Evolutionary conservation across 1,139 yeast genomes (phyloP).

Genomic region (Wickerhamiella pararugosa): DNA sequence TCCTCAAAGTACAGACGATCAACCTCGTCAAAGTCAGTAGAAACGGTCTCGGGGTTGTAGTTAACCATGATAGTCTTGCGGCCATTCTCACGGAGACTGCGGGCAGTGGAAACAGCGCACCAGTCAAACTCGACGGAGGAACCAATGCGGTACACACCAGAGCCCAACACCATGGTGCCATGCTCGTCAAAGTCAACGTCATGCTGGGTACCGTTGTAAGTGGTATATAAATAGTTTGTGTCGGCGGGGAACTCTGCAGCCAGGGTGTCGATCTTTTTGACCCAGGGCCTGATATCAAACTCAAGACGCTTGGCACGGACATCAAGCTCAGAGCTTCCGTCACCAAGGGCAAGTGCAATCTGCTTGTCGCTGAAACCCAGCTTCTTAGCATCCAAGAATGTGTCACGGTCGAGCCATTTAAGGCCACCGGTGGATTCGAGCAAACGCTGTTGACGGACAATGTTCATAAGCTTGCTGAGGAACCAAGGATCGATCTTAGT

Average conservation of each 20-base stretch:
- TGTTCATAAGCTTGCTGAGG: conserved; percentile 77
- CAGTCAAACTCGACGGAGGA: conserved; percentile 98
- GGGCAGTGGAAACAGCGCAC: conserved; percentile 97
- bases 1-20: conserved; percentile 95
- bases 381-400: conserved; percentile 63
- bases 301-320: conserved; percentile 41
- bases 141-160: conserved; percentile 97
- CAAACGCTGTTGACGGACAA: conserved; percentile 75
- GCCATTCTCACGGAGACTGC: conserved; percentile 79
- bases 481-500: conserved; percentile 95
- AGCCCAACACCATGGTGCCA: conserved; percentile 90
- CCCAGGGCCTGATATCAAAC: conserved; percentile 71
- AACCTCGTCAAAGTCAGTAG: conserved; percentile 96
- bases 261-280: conserved; percentile 89
- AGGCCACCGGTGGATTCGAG: conserved; percentile 50
- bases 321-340: conserved; percentile 44
- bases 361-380: conserved; percentile 93
- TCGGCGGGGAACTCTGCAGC: conserved; percentile 99
- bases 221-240: conserved; percentile 89
- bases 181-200: conserved; percentile 78
- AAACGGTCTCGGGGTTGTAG: conserved; percentile 96
- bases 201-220: conserved; percentile 79
- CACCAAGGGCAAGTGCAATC: conserved; percentile 58
- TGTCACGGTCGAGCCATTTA: conserved; percentile 18
- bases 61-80: conserved; percentile 90